Base-by-base conservation (phyloP, 106 monocot genomes). In the Phalaenopsis aphrodite region DNA sequence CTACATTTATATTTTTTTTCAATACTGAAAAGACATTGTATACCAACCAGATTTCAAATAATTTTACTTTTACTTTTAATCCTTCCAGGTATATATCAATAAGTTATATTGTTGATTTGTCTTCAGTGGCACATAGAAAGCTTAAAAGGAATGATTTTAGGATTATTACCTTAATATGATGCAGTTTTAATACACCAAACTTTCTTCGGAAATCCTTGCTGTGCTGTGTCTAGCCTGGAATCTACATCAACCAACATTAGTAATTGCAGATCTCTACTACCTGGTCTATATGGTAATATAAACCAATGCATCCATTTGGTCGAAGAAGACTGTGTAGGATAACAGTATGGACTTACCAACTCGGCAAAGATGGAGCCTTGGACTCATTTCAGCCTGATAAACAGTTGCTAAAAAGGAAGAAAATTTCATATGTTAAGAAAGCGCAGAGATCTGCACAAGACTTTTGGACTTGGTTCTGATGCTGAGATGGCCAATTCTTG, bases 271-370 rank as follows among this genome's bases (percentile, higher is more conserved):
- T 87, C 86, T 41, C 81, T 99, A 77, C 49, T 91, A 56, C 87
- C 89, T 76, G 94, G 94, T 11, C 81, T 87, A 46, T 81, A 82
- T 18, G 83, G 79, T 67, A 84, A 87, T 67, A 52, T 48, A 17
- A 47, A 83, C 16, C 42, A 68, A 12, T 99, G 92, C 82, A 21
- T 88, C 5, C 89, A 88, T 81, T 79, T 89, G 52, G 85, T 99
- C 73, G 80, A 99, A 85, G 94, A 94, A 45, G 98, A 99, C 55
- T 99, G 98, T 76, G 98, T 76, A 89, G 98, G 79, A 99, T 93
- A 55, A 93, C 92, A 37, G 94, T 99, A 18, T 99, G 98, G 94
- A 94, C 91, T 58, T 99, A 94, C 81, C 86, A 87, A 56, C 89
- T 93, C 81, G 80, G 91, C 11, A 61, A 82, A 82, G 92, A 94